phyloP scores from a whole-genome alignment of 176 grass and related monocot species.

The Pontederia crassipes region DNA sequence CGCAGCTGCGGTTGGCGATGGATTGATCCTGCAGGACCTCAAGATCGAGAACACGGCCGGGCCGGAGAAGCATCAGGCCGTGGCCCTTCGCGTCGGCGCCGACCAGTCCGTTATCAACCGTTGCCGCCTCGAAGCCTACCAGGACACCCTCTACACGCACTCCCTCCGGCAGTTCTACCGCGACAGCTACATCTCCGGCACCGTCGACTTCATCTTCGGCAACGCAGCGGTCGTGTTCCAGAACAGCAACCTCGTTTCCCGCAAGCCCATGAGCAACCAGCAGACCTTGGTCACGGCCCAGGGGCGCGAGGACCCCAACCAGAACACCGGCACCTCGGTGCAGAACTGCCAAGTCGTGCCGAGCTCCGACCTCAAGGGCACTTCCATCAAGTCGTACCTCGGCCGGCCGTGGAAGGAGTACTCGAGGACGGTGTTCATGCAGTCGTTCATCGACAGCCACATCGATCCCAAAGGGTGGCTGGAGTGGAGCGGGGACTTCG shows the following conservation, averaged over 20 bases:
- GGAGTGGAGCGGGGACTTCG: conserved; percentile 50
- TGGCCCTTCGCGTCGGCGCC: conserved; percentile 50
- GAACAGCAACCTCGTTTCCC: conserved; percentile 34
- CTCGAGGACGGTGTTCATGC: conserved; percentile 47
- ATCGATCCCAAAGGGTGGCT: conserved; percentile 36
- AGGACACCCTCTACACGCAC: conserved; percentile 50
- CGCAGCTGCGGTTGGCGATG: conserved; percentile 41
- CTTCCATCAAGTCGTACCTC: conserved; percentile 28
- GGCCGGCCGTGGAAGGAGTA: conserved; percentile 56
- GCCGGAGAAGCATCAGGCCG: conserved; percentile 46
- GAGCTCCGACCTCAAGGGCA: conserved; percentile 24
- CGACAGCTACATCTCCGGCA: conserved; percentile 43
- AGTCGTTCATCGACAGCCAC: conserved; percentile 34
- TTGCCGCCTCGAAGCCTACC: conserved; percentile 27
- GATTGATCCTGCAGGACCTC: conserved; percentile 43
- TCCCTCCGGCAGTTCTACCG: conserved; percentile 45
- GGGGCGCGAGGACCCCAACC: conserved; percentile 55
- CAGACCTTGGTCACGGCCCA: conserved; percentile 53
- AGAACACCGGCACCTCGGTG: conserved; percentile 46
- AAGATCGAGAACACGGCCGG: conserved; percentile 42
- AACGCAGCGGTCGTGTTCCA: conserved; percentile 43
- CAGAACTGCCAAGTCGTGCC: conserved; percentile 45
- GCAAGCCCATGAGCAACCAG: conserved; percentile 30
- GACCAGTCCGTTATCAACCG: conserved; percentile 41
- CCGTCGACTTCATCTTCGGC: conserved; percentile 59